Evolutionary conservation across 2,329 filamentous ascomycete genomes (phyloP), one percentile per base, ranked within the genome.

Genomic region (Aschersonia sp.): DNA sequence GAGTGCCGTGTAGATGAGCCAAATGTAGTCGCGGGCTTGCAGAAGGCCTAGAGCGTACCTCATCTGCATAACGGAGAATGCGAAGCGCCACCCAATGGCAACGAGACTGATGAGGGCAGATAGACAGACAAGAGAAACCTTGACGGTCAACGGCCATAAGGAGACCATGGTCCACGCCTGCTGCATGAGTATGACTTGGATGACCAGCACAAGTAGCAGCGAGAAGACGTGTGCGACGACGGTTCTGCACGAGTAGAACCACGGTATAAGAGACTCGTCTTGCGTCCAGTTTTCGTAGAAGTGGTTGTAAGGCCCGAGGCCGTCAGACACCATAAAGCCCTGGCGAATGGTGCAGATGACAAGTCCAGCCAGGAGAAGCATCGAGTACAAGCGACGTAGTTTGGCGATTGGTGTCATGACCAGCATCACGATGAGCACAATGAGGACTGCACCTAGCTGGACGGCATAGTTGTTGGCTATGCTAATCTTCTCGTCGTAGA

Each of bases 401-500:
- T 86, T 87, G 53, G 77, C 69, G 0, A 68, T 60, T 22, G 77
- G 76, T 0, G 84, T 88, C 61, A 89, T 72, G 49, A 82, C 57
- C 9, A 87, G 64, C 3, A 89, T 66, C 32, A 84, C 69, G 42
- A 83, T 54, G 14, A 89, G 67, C 56, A 87, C 75, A 50, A 83
- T 64, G 49, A 81, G 53, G 44, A 76, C 77, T 30, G 83, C 77
- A 32, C 86, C 86, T 46, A 88, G 70, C 60, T 90, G 84, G 14
- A 74, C 66, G 46, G 76, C 81, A 59, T 82, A 86, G 63, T 80
- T 82, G 68, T 85, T 78, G 58, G 59, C 60, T 30, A 65, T 60
- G 55, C 60, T 64, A 52, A 62, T 50, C 41, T 60, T 58, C 32
- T 59, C 57, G 30, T 55, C 52, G 51, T 61, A 62, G 45, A 60